Conservation (phyloP, 768 basidiomycete genomes). For the Pulveroboletus sp. region DNA sequence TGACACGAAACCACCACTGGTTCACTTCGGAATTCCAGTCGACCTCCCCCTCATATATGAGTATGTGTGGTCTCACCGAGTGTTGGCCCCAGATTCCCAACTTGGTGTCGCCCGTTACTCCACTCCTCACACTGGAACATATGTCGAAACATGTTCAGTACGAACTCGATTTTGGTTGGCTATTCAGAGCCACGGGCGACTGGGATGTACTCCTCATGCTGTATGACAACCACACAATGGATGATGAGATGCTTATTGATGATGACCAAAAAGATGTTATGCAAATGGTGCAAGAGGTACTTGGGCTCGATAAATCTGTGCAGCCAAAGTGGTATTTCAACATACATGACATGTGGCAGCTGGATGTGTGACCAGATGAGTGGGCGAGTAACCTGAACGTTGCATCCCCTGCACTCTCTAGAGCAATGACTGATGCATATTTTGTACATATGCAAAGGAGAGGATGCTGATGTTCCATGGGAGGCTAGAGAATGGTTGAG, state of each 20-base stretch:
- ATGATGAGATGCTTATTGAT: background rate
- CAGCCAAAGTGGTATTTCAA: no score
- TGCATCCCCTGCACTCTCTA: no score
- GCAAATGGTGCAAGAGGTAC: background rate
- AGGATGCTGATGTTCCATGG: no score
- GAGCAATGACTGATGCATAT: no score
- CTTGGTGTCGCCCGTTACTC: background rate
- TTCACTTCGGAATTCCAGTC: slow-evolving; percentile 1
- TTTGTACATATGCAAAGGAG: no score
- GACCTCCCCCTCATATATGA: no score
- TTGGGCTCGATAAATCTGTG: background rate
- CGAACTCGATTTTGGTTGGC: background rate
- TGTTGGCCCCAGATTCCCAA: background rate
- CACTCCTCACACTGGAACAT: background rate
- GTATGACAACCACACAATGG: background rate
- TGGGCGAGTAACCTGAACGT: no score
- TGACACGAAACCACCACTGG: background rate
- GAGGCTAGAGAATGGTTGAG: no score
- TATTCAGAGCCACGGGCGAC: background rate
- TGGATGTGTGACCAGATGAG: no score
- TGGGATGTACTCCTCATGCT: background rate
- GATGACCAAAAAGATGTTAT: background rate
- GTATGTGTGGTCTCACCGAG: background rate
- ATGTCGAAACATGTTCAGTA: background rate
- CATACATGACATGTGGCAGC: no score